These are phyloP conservation scores for Miamiensis avidus DNA, from an alignment of 169 alveolate genomes.

Conservation along the genomic window DNA sequence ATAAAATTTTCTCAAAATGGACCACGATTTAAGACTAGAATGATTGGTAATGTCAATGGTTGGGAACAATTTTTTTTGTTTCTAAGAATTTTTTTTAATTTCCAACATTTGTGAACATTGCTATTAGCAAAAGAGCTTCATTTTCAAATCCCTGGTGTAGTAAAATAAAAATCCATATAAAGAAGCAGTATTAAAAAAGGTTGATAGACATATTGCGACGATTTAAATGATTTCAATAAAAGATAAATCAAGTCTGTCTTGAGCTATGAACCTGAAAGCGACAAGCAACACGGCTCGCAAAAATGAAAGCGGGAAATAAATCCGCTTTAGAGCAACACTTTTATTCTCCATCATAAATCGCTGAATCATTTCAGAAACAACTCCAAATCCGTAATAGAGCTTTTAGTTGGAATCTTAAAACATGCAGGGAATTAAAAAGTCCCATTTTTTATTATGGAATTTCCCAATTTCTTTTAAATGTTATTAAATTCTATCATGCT, in stretches of 20 bases:
- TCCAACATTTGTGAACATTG: neutral
- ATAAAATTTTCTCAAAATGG: constrained; percentile 12
- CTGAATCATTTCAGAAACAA: neutral
- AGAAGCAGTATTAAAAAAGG: neutral
- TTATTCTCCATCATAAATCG: neutral
- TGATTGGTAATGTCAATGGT: constrained; percentile 13
- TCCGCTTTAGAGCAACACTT: neutral
- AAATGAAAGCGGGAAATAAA: neutral
- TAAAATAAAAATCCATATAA: neutral
- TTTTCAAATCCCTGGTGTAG: constrained; percentile 4
- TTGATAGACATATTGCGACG: neutral
- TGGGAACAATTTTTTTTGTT: neutral
- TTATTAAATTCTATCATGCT: neutral
- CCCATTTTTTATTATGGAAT: neutral
- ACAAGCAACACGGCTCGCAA: neutral
- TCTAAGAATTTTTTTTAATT: neutral
- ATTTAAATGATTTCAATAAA: neutral
- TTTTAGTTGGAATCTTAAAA: neutral
- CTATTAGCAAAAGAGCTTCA: neutral
- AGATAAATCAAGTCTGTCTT: neutral
- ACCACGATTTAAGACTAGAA: constrained; percentile 6
- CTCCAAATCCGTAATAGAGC: constrained; percentile 4
- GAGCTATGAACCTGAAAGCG: neutral
- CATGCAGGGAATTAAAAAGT: constrained; percentile 2
- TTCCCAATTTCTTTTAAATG: neutral